A percentile compares a stretch with the other conserved stretches of the same genome.
phyloP scores from a whole-genome alignment of 257 asterid species.

The Scutellaria barbata region DNA sequence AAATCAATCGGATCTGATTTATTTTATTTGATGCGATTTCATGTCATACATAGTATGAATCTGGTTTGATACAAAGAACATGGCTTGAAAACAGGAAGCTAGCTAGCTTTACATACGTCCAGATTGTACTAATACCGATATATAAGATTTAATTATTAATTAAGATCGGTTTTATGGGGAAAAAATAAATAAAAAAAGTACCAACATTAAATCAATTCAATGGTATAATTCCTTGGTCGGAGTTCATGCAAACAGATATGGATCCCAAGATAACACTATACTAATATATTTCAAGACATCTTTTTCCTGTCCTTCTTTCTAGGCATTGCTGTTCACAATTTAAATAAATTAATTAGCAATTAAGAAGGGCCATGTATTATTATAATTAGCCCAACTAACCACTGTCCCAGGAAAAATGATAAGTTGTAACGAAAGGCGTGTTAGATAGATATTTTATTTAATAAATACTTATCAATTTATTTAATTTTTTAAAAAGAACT shows the following conservation, averaged over 20 bases:
- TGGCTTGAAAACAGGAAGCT: conserved; percentile 11
- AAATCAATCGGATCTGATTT: conserved; percentile 14
- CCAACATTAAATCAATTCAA: conserved; percentile 38
- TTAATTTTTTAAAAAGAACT: background rate
- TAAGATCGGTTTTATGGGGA: conserved; percentile 18
- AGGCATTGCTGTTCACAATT: conserved; percentile 22
- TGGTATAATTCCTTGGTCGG: conserved; percentile 42
- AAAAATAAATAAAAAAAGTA: conserved; percentile 25
- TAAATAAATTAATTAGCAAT: background rate
- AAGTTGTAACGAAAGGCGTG: background rate
- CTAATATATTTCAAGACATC: conserved; percentile 18
- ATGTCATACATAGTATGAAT: background rate
- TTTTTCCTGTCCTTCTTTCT: conserved; percentile 24
- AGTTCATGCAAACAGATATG: conserved; percentile 40
- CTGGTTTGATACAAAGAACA: conserved; percentile 36
- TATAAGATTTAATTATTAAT: background rate
- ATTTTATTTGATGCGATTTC: conserved; percentile 28
- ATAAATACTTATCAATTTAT: background rate
- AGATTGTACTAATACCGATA: conserved; percentile 27
- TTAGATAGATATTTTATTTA: background rate
- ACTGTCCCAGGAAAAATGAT: conserved; percentile 13
- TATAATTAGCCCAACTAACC: conserved; percentile 26
- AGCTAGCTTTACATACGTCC: conserved; percentile 23
- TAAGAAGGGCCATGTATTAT: conserved; percentile 5
- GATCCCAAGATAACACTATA: conserved; percentile 35